phyloP scores from a whole-genome alignment of 495 filamentous ascomycete genomes.

The Trichoderma reesei region DNA sequence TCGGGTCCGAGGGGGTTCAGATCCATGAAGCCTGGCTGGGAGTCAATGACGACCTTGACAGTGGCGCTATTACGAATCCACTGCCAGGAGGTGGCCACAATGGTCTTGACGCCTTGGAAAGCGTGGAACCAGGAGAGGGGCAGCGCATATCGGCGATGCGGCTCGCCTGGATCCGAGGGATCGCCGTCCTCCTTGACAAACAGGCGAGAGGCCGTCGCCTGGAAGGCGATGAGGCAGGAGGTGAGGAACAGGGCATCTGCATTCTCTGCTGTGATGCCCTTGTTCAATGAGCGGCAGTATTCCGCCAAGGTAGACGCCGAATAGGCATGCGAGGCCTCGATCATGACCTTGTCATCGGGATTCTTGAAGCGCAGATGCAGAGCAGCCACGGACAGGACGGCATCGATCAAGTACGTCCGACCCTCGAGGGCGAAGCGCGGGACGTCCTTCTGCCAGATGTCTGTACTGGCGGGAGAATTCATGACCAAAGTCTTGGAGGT shows the following conservation, averaged over 20 bases:
- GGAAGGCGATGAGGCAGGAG: conserved; percentile 45
- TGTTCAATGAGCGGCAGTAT: conserved; percentile 39
- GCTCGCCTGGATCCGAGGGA: conserved; percentile 20
- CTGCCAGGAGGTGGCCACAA: conserved; percentile 41
- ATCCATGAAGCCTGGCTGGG: conserved; percentile 41
- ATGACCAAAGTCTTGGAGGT: conserved; percentile 45
- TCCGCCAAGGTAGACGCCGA: conserved; percentile 47
- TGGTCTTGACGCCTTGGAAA: conserved; percentile 49
- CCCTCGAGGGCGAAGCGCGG: conserved; percentile 44
- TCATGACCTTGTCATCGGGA: conserved; percentile 41
- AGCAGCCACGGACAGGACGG: conserved; percentile 46
- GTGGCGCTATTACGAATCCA: conserved; percentile 41
- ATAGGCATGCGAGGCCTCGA: conserved; percentile 46
- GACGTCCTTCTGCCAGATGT: conserved; percentile 46
- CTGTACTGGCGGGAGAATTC: conserved; percentile 34
- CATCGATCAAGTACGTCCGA: conserved; percentile 42
- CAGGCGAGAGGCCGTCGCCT: conserved; percentile 44
- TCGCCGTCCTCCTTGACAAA: conserved; percentile 36
- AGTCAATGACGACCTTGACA: conserved; percentile 44
- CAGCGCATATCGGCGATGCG: conserved; percentile 29
- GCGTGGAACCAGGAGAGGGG: conserved; percentile 48
- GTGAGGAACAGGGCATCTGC: conserved; percentile 48
- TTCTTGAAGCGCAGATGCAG: conserved; percentile 40
- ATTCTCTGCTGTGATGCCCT: conserved; percentile 40
- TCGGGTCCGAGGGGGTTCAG: conserved; percentile 24